Conservation (phyloP, 768 basidiomycete species). For the Hydnomerulius pinastri region DNA sequence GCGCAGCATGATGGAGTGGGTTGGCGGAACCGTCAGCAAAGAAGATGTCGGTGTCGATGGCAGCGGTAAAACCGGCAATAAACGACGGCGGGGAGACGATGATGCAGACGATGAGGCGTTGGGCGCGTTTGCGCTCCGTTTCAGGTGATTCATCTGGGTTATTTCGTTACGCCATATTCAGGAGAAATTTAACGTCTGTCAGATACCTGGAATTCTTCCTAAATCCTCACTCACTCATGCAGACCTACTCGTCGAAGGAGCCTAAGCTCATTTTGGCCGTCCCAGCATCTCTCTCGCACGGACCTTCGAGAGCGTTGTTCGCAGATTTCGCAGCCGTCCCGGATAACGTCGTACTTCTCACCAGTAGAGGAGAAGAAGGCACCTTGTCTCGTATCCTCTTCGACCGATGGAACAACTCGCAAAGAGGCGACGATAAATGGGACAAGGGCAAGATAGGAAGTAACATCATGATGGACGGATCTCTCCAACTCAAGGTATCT, state of each 20-base stretch:
- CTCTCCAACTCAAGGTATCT: conserved; percentile 64
- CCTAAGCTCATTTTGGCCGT: conserved; percentile 95
- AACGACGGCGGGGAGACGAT: conserved; percentile 60
- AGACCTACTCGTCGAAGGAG: conserved; percentile 81
- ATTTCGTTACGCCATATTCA: not conserved
- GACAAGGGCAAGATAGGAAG: conserved; percentile 88
- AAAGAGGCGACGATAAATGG: conserved; percentile 82
- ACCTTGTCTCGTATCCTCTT: conserved; percentile 81
- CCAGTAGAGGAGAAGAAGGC: conserved; percentile 74
- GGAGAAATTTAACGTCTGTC: conserved; percentile 3
- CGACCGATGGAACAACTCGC: conserved; percentile 81
- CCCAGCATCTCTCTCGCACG: conserved; percentile 90
- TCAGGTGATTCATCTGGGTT: conserved; percentile 60
- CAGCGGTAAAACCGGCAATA: conserved; percentile 51
- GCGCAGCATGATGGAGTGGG: conserved; percentile 98
- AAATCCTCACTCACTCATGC: conserved; percentile 75
- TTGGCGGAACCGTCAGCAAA: conserved; percentile 92
- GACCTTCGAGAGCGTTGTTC: conserved; percentile 85
- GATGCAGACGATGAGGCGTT: conserved; percentile 81
- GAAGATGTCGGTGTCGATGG: conserved; percentile 87
- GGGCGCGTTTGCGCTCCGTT: conserved; percentile 84
- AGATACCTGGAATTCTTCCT: conserved; percentile 94
- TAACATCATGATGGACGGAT: conserved; percentile 79
- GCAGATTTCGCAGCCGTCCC: conserved; percentile 80
- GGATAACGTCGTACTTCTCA: conserved; percentile 87